phyloP scores from a whole-genome alignment of 139 green algal species.

The Edaphochlamys debaryana region DNA sequence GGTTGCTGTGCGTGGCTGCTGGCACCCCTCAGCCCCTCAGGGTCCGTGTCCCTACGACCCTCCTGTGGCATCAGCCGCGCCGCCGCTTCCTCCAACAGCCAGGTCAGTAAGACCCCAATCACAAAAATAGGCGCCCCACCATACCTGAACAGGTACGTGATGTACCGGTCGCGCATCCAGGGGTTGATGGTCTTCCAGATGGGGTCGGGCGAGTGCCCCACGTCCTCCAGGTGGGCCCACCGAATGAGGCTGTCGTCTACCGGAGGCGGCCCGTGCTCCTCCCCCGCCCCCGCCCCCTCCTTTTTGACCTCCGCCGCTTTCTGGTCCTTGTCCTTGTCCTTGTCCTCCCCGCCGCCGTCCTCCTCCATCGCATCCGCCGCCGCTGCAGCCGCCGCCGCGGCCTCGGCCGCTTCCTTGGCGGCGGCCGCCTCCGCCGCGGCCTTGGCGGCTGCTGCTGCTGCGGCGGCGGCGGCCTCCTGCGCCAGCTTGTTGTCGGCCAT shows the following conservation, averaged over 20 bases:
- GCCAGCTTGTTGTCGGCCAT: not conserved
- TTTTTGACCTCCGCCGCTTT: not conserved
- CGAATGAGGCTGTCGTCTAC: constrained; percentile 40
- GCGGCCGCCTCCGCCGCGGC: not conserved
- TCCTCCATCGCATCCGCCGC: not conserved
- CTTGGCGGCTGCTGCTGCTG: not conserved
- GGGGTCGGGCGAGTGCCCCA: constrained; percentile 50
- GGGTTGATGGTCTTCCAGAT: constrained; percentile 56
- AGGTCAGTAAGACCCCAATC: too few species aligned
- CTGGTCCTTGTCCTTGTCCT: not conserved
- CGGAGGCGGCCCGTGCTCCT: constrained; percentile 17
- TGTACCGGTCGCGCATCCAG: constrained; percentile 53
- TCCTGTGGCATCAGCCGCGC: too few species aligned
- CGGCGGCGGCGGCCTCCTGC: not conserved
- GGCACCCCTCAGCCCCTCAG: too few species aligned
- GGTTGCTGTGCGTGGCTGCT: too few species aligned
- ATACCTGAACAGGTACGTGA: constrained; percentile 73
- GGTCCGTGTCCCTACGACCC: too few species aligned
- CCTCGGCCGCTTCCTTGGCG: constrained; percentile 11
- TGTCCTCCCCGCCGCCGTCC: not conserved
- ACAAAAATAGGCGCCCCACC: too few species aligned
- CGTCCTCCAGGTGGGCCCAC: constrained; percentile 61
- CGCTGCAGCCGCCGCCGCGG: not conserved
- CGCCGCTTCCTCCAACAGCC: too few species aligned
- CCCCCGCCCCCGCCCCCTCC: not conserved